Conservation (phyloP, 2,329 filamentous ascomycete genomes). For the Pseudopyricularia javanii region DNA sequence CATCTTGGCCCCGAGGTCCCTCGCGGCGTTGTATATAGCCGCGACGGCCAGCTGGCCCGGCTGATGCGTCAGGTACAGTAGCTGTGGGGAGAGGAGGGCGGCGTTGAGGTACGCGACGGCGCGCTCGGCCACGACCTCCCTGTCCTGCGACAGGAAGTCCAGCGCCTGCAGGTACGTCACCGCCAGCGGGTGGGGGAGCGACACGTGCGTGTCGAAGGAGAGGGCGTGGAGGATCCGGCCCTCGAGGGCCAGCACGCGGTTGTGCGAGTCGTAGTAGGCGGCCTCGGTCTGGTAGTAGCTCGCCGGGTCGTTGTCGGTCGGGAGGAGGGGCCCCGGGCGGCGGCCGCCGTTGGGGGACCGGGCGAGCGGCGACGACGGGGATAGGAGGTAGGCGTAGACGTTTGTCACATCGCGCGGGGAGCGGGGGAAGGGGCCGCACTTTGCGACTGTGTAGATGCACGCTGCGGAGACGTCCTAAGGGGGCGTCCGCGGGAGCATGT, state of each 20-base stretch:
- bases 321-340: slow-evolving; percentile 10
- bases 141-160: slow-evolving; percentile 41
- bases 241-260: slow-evolving; percentile 60
- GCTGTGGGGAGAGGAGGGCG: slow-evolving; percentile 72
- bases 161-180: slow-evolving; percentile 90
- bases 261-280: slow-evolving; percentile 53
- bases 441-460: slow-evolving; percentile 67
- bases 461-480: slow-evolving; percentile 69
- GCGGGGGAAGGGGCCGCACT: slow-evolving; percentile 66
- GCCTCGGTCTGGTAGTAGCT: slow-evolving; percentile 62
- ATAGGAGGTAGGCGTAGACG: slow-evolving; percentile 71
- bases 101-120: slow-evolving; percentile 75
- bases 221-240: slow-evolving; percentile 63
- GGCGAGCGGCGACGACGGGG: slow-evolving; percentile 43
- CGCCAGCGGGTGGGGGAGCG: slow-evolving; percentile 73
- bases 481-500: slow-evolving; percentile 4
- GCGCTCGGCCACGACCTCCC: slow-evolving; percentile 45
- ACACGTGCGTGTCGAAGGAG: slow-evolving; percentile 73
- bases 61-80: slow-evolving; percentile 86
- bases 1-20: slow-evolving; percentile 64
- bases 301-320: slow-evolving; percentile 27
- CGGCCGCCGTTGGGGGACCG: slow-evolving; percentile 15
- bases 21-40: slow-evolving; percentile 79
- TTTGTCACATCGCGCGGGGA: slow-evolving; percentile 72
- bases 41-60: slow-evolving; percentile 75